Evolutionary conservation across 192 early-diverging fungal species (phyloP), one percentile per base, ranked within the genome.

Genomic region (Dimargaris verticillata): DNA sequence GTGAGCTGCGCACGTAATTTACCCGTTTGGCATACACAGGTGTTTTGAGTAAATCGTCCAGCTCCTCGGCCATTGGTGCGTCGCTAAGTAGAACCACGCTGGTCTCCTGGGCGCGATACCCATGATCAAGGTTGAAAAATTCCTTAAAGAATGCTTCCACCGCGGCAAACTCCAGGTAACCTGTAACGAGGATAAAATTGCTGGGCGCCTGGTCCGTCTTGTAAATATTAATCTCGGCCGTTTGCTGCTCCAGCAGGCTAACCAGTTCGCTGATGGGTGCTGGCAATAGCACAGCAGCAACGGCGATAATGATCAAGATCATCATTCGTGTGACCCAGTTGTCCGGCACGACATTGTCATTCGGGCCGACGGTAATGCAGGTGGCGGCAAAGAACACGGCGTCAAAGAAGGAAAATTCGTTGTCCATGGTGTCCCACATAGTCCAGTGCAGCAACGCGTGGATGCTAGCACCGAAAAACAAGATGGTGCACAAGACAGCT

Each of bases 101-200:
- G 0, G 74, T 63, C 22, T 64, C 61, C 59, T 70, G 70, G 22
- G 72, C 71, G 25, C 72, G 70, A 6, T 66, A 61, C 0, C 74
- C 74, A 42, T 76, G 74, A 26, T 76, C 74, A 0, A 65, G 63
- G 52, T 72, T 73, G 44, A 70, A 76, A 48, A 76, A 76, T 63
- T 76, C 74, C 57, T 67, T 65, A 7, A 76, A 65, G 28, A 76
- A 76, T 63, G 69, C 70, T 0, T 61, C 46, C 14, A 71, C 54
- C 1, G 74, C 66, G 28, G 67, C 68, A 10, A 65, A n/a, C 22
- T 71, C 74, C 18, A 76, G 67, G 18, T 64, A 33, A 1, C 74
- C 74, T 18, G 71, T 72, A 3, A 76, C 63, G 0, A 76, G 61
- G 0, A 71, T 69, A 15, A 72, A 71, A 14, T 71, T 58, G 10